Evolutionary conservation across 805 yeast genomes (phyloP).

Genomic region (Ogataea degrootiae): DNA sequence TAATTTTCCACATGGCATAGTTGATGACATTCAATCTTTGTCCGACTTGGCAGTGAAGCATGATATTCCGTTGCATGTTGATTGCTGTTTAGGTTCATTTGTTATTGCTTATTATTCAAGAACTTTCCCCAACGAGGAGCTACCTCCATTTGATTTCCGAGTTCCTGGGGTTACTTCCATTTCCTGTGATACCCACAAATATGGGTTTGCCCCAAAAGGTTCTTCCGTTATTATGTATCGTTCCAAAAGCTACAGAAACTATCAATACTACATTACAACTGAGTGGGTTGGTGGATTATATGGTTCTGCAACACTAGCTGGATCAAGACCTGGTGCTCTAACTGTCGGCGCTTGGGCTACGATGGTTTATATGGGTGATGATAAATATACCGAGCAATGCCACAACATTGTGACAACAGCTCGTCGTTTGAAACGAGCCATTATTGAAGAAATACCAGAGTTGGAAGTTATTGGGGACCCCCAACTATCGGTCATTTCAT

Average conservation of each 20-base stretch:
- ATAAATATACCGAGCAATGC: conserved; percentile 73
- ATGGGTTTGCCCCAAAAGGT: conserved; percentile 98
- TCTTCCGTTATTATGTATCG: conserved; percentile 91
- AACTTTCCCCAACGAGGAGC: conserved; percentile 30
- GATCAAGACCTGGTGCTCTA: conserved; percentile 94
- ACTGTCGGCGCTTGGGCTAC: conserved; percentile 99
- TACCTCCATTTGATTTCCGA: conserved; percentile 75
- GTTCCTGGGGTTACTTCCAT: conserved; percentile 93
- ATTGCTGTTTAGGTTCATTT: conserved; percentile 93
- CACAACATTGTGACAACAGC: conserved; percentile 64
- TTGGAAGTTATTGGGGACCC: conserved; percentile 84
- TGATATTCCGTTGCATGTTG: conserved; percentile 88
- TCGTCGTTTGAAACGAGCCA: conserved; percentile 44
- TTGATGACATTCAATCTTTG: conserved; percentile 78
- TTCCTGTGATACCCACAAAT: conserved; percentile 98
- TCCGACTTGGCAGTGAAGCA: conserved; percentile 60
- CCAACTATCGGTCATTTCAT: conserved; percentile 72
- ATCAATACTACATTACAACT: conserved; percentile 78
- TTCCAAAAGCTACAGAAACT: conserved; percentile 54
- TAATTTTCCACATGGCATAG: conserved; percentile 93
- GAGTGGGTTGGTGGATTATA: conserved; percentile 95
- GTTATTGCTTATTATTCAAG: conserved; percentile 73
- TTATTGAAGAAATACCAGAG: conserved; percentile 46
- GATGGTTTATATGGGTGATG: conserved; percentile 70
- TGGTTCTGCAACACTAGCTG: conserved; percentile 95